Conservation (phyloP, 768 basidiomycete genomes). For the Myochromella boudieri region DNA sequence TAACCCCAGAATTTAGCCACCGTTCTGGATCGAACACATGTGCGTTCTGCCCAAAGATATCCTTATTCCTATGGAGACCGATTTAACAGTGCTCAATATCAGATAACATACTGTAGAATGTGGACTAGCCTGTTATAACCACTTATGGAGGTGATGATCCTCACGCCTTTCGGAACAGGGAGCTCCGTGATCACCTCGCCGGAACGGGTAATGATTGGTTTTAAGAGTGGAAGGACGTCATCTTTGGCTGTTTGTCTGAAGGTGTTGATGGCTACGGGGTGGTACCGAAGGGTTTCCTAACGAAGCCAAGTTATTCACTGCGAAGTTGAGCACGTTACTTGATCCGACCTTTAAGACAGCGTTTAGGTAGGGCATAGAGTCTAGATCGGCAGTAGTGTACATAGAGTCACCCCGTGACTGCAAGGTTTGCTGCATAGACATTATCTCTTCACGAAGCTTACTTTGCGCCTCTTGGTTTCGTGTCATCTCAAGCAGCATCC, state of each 20-base stretch:
- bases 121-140: conserved; percentile 50
- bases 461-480: conserved; percentile 57
- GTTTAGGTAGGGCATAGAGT: conserved; percentile 47
- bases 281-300: conserved; percentile 47
- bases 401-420: conserved; percentile 34
- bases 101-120: no score
- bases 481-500: conserved; percentile 64
- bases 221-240: conserved; percentile 57
- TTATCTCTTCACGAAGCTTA: conserved; percentile 61
- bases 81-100: no score
- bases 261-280: conserved; percentile 36
- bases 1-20: conserved; percentile 43
- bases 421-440: conserved; percentile 34
- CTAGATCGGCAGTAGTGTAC: conserved; percentile 44
- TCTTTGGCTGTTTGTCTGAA: conserved; percentile 45
- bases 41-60: conserved; percentile 48
- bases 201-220: conserved; percentile 43
- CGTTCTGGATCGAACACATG: conserved; percentile 47
- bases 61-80: conserved; percentile 30
- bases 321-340: neutral
- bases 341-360: conserved; percentile 44
- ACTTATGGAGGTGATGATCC: conserved; percentile 48
- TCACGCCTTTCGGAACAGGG: conserved; percentile 49
- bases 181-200: conserved; percentile 48
- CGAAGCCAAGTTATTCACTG: neutral